Conservation (phyloP, 805 yeast species). For the Saturnispora quitensis region DNA sequence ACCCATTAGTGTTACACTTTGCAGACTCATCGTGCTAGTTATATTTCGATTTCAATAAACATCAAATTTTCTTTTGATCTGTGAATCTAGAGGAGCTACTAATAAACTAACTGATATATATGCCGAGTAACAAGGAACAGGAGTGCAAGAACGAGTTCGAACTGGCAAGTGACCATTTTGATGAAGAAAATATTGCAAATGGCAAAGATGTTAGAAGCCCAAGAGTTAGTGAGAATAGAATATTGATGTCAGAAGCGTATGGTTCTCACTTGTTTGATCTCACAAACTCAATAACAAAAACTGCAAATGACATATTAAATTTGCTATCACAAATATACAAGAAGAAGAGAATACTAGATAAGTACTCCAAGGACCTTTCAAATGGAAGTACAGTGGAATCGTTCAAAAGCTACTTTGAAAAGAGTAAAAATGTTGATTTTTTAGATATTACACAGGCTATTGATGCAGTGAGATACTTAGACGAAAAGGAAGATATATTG, state of each 20-base stretch:
- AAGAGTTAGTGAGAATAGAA: not conserved
- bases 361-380: conserved; percentile 1
- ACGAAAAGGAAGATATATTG: not conserved
- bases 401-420: conserved; percentile 4
- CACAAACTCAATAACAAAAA: conserved; percentile 4
- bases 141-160: not conserved
- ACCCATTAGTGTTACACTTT: not conserved
- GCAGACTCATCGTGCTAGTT: not conserved
- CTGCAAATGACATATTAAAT: conserved; percentile 4
- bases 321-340: conserved; percentile 7
- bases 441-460: not conserved
- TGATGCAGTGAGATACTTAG: not conserved
- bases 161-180: not conserved
- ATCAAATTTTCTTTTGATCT: not conserved
- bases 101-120: not conserved
- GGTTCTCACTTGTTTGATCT: conserved; percentile 6
- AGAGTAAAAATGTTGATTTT: not conserved
- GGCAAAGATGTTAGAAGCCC: not conserved
- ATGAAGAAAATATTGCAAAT: not conserved
- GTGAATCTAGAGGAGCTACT: not conserved
- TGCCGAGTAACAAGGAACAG: not conserved
- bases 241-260: not conserved
- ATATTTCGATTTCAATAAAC: not conserved
- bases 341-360: conserved; percentile 6
- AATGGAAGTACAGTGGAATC: conserved; percentile 1